Evolutionary conservation across 1,284 basidiomycete species (phyloP), one percentile per base, ranked within the genome.

Genomic region (Sporisorium reilianum): DNA sequence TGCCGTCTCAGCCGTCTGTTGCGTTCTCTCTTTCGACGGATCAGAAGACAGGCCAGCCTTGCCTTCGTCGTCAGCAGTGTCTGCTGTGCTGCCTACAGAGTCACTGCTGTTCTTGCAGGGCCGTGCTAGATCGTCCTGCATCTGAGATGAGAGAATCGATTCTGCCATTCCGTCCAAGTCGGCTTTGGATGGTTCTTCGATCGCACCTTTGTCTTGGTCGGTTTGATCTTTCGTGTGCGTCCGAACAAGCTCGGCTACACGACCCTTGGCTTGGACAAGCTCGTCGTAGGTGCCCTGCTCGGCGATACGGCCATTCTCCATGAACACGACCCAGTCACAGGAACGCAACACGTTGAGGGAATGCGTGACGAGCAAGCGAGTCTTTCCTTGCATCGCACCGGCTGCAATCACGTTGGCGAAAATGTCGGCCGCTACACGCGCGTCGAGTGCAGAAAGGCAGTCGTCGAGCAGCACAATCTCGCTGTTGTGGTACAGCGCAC

Each of bases 401-500:
- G 45, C 56, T 26, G 48, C 56, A 18, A 75, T 59, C 18, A 56
- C 69, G 30, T 68, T 50, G 25, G 63, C 40, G 40, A 72, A 66
- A 16, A 96, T 90, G 6, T 90, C 88, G 83, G 92, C 92, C 44
- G 93, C 93, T 48, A 96, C 93, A 78, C 95, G 93, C 4, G 93
- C 93, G 82, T 93, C 93, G 28, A 78, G 64, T 32, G 82, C 82
- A 5, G 77, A 80, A 9, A 84, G 70, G 9, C 92, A 92, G 79
- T 94, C 93, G 78, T 94, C 93, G 65, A 94, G 91, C 28, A 95
- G 91, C 77, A 94, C 90, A 65, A 96, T 52, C 61, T 94, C 93
- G 0, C 92, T 90, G 72, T 92, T 87, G 79, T 89, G 92, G 86
- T 96, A 97, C 64, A 95, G 90, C 0, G 93, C 90, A 56, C 94